Conservation (phyloP, 1,139 yeast genomes). For the Magnusiomyces magnusii region DNA sequence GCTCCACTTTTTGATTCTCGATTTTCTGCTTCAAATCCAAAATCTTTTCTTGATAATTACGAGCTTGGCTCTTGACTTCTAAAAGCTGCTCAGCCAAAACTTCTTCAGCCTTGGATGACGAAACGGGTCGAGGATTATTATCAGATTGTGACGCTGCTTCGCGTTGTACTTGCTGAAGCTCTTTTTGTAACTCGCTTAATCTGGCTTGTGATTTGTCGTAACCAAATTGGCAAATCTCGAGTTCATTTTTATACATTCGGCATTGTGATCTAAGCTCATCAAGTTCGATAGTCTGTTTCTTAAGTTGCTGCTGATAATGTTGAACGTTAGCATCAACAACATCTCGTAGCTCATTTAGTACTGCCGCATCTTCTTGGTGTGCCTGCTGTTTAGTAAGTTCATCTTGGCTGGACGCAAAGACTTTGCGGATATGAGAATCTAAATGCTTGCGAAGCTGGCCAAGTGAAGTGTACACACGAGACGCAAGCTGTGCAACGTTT, state of each 20-base stretch:
- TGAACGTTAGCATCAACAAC: not conserved
- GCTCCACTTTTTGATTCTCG: conserved; percentile 18
- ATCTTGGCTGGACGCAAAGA: not conserved
- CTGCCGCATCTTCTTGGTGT: not conserved
- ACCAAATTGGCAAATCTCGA: not conserved
- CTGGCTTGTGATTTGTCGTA: conserved; percentile 14
- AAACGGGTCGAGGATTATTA: conserved; percentile 1
- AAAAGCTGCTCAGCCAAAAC: conserved; percentile 9
- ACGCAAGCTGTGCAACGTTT: not conserved
- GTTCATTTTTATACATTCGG: not conserved
- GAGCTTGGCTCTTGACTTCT: not conserved
- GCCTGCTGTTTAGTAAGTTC: not conserved
- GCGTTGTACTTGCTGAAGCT: conserved; percentile 14
- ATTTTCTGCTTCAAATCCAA: conserved; percentile 13
- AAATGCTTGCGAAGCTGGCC: not conserved
- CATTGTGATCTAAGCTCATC: not conserved
- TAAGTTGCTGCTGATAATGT: not conserved
- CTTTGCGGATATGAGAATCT: not conserved
- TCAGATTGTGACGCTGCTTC: conserved; percentile 2
- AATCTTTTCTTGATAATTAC: not conserved
- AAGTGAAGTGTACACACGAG: not conserved
- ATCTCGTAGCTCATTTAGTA: not conserved
- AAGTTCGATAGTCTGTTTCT: not conserved
- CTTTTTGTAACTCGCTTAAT: conserved; percentile 15
- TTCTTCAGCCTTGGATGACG: conserved; percentile 15